Evolutionary conservation across 2,329 filamentous ascomycete species (phyloP).

Genomic region (Chalaropsis thielavioides): DNA sequence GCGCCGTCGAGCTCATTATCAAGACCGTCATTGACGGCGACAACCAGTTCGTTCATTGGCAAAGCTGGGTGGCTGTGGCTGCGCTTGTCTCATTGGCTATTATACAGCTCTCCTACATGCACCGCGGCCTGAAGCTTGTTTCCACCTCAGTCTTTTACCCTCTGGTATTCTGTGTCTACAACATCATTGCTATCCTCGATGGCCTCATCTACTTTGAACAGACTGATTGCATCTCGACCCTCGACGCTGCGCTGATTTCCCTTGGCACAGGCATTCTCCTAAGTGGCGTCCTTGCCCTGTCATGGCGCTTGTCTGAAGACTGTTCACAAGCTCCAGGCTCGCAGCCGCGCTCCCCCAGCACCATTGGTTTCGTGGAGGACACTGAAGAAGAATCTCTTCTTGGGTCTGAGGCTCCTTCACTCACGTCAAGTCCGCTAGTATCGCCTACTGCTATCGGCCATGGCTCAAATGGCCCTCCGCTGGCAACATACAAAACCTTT

Average conservation of each 20-base stretch:
- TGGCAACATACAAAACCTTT: conserved; percentile 19
- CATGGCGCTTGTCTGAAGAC: conserved; percentile 80
- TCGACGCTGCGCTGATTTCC: conserved; percentile 69
- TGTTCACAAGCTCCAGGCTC: not conserved
- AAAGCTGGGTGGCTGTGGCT: conserved; percentile 83
- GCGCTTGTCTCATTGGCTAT: conserved; percentile 69
- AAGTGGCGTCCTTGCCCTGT: conserved; percentile 75
- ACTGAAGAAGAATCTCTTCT: conserved; percentile 32
- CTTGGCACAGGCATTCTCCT: conserved; percentile 77
- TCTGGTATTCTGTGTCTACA: conserved; percentile 96
- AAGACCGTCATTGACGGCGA: conserved; percentile 67
- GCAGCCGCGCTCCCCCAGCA: conserved; percentile 54
- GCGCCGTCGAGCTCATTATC: conserved; percentile 85
- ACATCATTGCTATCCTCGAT: conserved; percentile 95
- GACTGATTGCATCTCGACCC: conserved; percentile 57
- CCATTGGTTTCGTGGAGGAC: conserved; percentile 66
- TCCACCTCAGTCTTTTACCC: conserved; percentile 94
- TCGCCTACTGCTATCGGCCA: conserved; percentile 27
- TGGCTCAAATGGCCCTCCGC: conserved; percentile 22
- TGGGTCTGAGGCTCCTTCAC: conserved; percentile 25
- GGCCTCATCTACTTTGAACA: conserved; percentile 95
- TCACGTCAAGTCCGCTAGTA: conserved; percentile 20
- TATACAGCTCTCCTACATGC: conserved; percentile 86
- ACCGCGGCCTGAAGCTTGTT: conserved; percentile 82
- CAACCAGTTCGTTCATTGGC: conserved; percentile 92